Percentiles rank a stretch among this genome's conserved stretches.
These are phyloP conservation scores for Oryza officinalis DNA, from an alignment of 176 grass and related monocot genomes.

Conservation along the genomic window DNA sequence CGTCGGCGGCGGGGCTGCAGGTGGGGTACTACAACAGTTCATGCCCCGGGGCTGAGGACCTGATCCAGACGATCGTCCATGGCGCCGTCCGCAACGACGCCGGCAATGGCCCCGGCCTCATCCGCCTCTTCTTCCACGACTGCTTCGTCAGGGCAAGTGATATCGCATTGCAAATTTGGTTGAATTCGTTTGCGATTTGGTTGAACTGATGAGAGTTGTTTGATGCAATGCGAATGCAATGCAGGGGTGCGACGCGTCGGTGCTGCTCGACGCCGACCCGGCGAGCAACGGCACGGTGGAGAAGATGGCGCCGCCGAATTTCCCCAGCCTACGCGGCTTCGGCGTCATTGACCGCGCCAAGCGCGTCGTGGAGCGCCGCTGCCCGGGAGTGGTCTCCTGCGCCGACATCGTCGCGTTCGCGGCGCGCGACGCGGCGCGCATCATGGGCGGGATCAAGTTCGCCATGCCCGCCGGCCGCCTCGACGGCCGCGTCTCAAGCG, in stretches of 20 bases:
- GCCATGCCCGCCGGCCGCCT: constrained; percentile 56
- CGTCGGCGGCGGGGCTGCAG: constrained; percentile 24
- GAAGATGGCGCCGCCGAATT: constrained; percentile 46
- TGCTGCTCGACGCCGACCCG: constrained; percentile 47
- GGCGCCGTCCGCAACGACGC: constrained; percentile 42
- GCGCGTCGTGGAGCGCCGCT: constrained; percentile 49
- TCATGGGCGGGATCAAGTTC: constrained; percentile 57
- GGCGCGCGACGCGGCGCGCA: constrained; percentile 47
- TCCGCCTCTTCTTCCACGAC: constrained; percentile 80
- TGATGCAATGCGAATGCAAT: too few relatives aligned
- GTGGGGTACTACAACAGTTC: constrained; percentile 33
- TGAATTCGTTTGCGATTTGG: too few relatives aligned
- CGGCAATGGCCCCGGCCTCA: constrained; percentile 57
- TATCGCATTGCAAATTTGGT: not conserved
- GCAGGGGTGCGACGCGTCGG: constrained; percentile 73
- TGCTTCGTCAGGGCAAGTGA: constrained; percentile 64
- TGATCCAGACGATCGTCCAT: constrained; percentile 48
- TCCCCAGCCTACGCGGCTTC: constrained; percentile 48
- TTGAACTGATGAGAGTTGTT: too few relatives aligned
- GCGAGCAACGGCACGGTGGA: constrained; percentile 39
- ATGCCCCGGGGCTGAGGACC: constrained; percentile 37
- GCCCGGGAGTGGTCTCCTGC: constrained; percentile 48
- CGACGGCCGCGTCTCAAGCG: constrained; percentile 56
- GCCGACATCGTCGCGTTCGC: constrained; percentile 71
- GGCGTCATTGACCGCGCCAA: constrained; percentile 58